phyloP scores from a whole-genome alignment of 1,284 basidiomycete genomes.

The Melampsora abietis-canadensis region DNA sequence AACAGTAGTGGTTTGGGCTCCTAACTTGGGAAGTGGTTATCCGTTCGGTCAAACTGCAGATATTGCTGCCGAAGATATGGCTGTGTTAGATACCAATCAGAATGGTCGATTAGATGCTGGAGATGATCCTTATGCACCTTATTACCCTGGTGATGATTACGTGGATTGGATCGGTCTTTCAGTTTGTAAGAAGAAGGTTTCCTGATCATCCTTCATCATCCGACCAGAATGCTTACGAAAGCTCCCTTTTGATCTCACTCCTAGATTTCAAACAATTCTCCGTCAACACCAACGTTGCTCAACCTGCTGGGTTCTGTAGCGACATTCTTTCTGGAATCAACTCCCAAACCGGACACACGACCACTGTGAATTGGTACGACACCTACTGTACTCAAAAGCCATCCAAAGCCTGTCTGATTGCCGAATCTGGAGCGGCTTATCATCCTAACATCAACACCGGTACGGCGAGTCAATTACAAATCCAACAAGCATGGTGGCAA shows the following conservation, averaged over 20 bases:
- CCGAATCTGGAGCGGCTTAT: slow-evolving; percentile 51
- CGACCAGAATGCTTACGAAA: too few species aligned
- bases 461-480: slow-evolving; percentile 44
- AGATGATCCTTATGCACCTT: slow-evolving; percentile 51
- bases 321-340: slow-evolving; percentile 25
- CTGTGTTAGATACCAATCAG: slow-evolving; percentile 50
- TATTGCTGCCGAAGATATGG: slow-evolving; percentile 45
- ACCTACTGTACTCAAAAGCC: slow-evolving; percentile 25
- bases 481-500: slow-evolving; percentile 45
- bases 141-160: slow-evolving; percentile 50
- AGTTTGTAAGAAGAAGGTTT: too few species aligned
- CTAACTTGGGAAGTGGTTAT: slow-evolving; percentile 50
- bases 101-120: slow-evolving; percentile 46
- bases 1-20: slow-evolving; percentile 52
- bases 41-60: slow-evolving; percentile 46
- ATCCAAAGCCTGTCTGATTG: slow-evolving; percentile 43
- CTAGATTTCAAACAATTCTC: slow-evolving; percentile 40
- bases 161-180: slow-evolving; percentile 53
- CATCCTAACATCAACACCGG: slow-evolving; percentile 47
- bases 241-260: background rate
- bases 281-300: slow-evolving; percentile 19
- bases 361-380: slow-evolving; percentile 20
- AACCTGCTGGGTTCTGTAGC: slow-evolving; percentile 31
- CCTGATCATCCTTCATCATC: too few species aligned
- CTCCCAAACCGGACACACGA: background rate